Evolutionary conservation across 2,329 filamentous ascomycete genomes (phyloP).

Genomic region (Trichoderma cornu-damae): DNA sequence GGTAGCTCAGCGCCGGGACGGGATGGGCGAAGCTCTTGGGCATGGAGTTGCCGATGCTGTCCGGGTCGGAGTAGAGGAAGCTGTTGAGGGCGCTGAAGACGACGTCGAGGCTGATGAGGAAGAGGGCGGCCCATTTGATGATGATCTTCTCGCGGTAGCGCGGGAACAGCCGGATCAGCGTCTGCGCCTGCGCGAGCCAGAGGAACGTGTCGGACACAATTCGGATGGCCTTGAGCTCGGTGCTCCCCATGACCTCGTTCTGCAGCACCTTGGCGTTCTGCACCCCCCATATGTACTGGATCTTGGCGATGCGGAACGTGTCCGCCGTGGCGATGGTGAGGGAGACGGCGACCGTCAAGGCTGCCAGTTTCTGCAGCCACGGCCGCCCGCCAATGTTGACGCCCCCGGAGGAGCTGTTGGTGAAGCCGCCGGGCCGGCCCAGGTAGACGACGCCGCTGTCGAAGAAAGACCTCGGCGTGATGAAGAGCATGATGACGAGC

Average conservation of each 20-base stretch:
- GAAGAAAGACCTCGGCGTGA: conserved; percentile 90
- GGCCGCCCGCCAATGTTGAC: conserved; percentile 86
- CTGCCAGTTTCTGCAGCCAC: conserved; percentile 83
- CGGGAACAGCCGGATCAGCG: conserved; percentile 88
- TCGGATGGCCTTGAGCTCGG: conserved; percentile 82
- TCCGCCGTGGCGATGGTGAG: conserved; percentile 90
- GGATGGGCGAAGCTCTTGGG: conserved; percentile 80
- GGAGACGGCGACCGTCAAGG: conserved; percentile 71
- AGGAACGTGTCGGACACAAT: conserved; percentile 94
- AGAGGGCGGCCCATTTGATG: conserved; percentile 98
- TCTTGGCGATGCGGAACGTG: conserved; percentile 77
- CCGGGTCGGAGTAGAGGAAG: conserved; percentile 56
- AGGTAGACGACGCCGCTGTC: conserved; percentile 79
- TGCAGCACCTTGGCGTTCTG: conserved; percentile 76
- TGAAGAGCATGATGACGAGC: conserved; percentile 87
- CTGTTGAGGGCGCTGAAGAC: conserved; percentile 90
- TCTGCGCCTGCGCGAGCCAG: conserved; percentile 97
- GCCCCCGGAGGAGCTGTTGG: conserved; percentile 70
- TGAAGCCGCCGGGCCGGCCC: conserved; percentile 78
- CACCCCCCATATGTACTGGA: conserved; percentile 72
- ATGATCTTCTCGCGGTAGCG: conserved; percentile 96
- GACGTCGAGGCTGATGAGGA: conserved; percentile 82
- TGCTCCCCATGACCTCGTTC: conserved; percentile 71
- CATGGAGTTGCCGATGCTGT: conserved; percentile 50
- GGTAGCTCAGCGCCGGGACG: conserved; percentile 82